Base-by-base conservation (phyloP, 768 basidiomycete genomes). In the Trichaptum fuscoviolaceum region DNA sequence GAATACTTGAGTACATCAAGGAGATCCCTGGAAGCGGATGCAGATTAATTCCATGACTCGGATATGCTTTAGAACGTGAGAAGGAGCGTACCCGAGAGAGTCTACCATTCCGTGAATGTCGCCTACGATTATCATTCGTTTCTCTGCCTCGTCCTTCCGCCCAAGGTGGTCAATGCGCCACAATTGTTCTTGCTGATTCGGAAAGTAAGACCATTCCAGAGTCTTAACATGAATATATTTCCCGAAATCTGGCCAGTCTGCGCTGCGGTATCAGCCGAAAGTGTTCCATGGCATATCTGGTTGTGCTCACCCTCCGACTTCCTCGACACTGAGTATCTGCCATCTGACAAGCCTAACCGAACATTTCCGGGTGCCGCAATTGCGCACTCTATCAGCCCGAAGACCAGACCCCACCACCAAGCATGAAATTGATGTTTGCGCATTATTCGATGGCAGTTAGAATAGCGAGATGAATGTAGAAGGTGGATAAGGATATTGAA, bases 81-180 rank as follows among this genome's bases (percentile, higher is more conserved):
- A 30, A 15, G 57, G 35, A 15, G 77, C 89, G 66, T 64, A 93
- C 92, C 85, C 79, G 4, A 97, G 76, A 0, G 88, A 83, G 7
- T 81, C 73, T 64, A 84, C 81, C 85, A 90, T 93, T 60, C 92
- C 93, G 80, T 98, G 96, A 7, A 97, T 82, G 71, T 98, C 96
- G 8, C 95, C 96, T 15, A 97, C 79, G 67, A 94, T 77, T 58
- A 98, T 85, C 27, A 90, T 79, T 18, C 93, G 86, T 68, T 75
- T 80, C 27, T 77, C 71, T 2, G 81, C 74, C 17, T 84, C 79
- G 66, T 83, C 91, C 91, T 15, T 62, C 34, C 23, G 12, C 52
- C 10, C 57, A 25, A 30, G 64, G 62, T 24, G 35, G 63, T 52
- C 26, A 9, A 35, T 27, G 9, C 52, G 8, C 5, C 60, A 58